These are phyloP conservation scores for Leonotis leonurus DNA, from an alignment of 257 asterid genomes.

Conservation along the genomic window DNA sequence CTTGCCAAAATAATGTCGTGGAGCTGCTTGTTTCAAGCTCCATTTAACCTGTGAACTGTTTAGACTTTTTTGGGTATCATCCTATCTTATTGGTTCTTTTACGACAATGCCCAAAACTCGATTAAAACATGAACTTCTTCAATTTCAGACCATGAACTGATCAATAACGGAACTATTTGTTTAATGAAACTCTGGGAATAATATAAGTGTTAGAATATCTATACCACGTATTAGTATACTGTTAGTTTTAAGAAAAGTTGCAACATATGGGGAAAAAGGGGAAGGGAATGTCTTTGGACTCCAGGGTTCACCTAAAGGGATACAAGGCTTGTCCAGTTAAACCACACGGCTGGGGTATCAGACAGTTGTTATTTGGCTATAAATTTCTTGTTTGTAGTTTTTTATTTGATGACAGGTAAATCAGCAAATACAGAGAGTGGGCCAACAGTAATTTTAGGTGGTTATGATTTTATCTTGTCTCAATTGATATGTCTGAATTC, in stretches of 20 bases:
- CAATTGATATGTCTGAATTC: neutral
- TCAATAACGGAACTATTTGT: neutral
- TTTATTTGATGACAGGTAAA: neutral
- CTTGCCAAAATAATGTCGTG: neutral
- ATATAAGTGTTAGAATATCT: neutral
- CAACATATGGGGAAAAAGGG: neutral
- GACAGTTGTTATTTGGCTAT: neutral
- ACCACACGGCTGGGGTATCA: neutral
- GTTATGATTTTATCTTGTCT: neutral
- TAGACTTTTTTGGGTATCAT: neutral
- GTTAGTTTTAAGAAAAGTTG: neutral
- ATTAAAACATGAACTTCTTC: neutral
- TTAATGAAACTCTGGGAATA: neutral
- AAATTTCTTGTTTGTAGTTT: neutral
- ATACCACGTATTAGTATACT: neutral
- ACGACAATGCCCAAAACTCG: neutral
- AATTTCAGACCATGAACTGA: neutral
- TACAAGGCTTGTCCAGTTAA: neutral
- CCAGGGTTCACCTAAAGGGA: neutral
- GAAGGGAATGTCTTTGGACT: neutral
- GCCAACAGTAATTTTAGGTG: neutral
- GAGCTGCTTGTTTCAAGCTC: neutral
- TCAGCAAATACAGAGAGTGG: neutral
- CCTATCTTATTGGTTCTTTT: neutral
- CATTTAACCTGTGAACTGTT: neutral